Base-by-base conservation (phyloP, 2,329 filamentous ascomycete species). In the Phialemonium atrogriseum region DNA sequence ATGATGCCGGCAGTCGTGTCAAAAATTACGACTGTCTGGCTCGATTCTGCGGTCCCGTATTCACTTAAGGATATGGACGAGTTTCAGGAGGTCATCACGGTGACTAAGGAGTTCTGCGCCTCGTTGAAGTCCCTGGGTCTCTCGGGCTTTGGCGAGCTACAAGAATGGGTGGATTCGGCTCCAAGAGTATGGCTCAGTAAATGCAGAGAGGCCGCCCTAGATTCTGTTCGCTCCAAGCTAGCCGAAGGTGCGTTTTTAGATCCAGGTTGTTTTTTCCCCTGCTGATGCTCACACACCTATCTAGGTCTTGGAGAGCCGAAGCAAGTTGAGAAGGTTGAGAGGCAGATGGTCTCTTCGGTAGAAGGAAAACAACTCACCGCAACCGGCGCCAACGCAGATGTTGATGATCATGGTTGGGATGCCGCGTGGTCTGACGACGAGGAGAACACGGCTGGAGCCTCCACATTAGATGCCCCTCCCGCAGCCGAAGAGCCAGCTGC, bases 151-250 rank as follows among this genome's bases (percentile, higher is more conserved):
- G 62, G 68, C 10, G 73, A 80, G 19, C 59, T 98, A 22, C 67
- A 73, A 26, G 76, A 84, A 15, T 98, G 91, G 89, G 78, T 85
- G 0, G 73, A 79, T 24, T 78, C 80, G 39, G 82, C 85, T 1
- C 84, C 87, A 0, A 76, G 77, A 35, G 78, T 86, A 16, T 98
- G 91, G 91, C 69, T 96, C 10, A 74, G 74, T 3, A 89, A 86
- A 51, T 81, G 87, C 42, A 77, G 84, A 47, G 87, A 94, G 47
- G 77, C 71, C 20, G 79, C 85, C 0, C 68, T 98, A 15, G 80
- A 88, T 39, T 70, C 73, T 20, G 77, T 93, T 10, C 76, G 91
- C 15, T 70, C 60, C 13, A 72, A 80, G 27, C 67, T 95, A 3
- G 68, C 77, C 4, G 61, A 63, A 31, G 84, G 81, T 7, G n/a